Base-by-base conservation (phyloP, 2,329 filamentous ascomycete genomes). In the Colletotrichum phormii region DNA sequence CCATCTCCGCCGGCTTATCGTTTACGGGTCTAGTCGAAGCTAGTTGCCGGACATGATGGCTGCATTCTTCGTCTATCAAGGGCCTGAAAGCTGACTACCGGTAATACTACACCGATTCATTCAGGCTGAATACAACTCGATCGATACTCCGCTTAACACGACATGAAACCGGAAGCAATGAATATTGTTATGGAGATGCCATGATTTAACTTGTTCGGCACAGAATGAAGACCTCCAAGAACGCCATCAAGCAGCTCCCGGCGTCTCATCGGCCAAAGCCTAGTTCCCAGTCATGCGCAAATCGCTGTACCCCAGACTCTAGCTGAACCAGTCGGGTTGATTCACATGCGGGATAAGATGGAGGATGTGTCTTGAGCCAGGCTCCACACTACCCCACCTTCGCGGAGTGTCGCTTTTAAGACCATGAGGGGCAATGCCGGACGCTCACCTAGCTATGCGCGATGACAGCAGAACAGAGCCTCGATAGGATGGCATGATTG, bases 371-470 rank as follows among this genome's bases (percentile, higher is more conserved):
- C 3, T 15, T 22, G 4, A 11, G 53, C 5, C 2, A 4, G n/a
- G 62, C 46, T 33, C 67, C 67, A 67, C 67, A 26, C 7, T 15
- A 42, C n/a, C 13, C 24, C 62, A 29, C n/a, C 51, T 13, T 73
- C 65, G 69, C 70, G 65, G 69, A 73, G 35, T 69, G 15, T 73
- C 70, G 72, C 70, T 46, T 2, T 58, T 66, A 66, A 63, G 65
- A 63, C 2, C 1, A 4, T 63, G 60, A 49, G 42, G 46, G 60
- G 37, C 13, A 8, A 35, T 15, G 13, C 24, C 26, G 8, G 26
- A 33, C 15, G 26, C 35, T 64, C 51, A 26, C 15, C 51, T 22
- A 4, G 24, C 22, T 5, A 54, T 51, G 37, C 49, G 5, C 49
- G 12, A 71, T 71, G 64, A 68, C 37, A 53, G 15, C 46, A 37